Conservation (phyloP, 2,329 filamentous ascomycete genomes). For the Cercospora nicotianae region DNA sequence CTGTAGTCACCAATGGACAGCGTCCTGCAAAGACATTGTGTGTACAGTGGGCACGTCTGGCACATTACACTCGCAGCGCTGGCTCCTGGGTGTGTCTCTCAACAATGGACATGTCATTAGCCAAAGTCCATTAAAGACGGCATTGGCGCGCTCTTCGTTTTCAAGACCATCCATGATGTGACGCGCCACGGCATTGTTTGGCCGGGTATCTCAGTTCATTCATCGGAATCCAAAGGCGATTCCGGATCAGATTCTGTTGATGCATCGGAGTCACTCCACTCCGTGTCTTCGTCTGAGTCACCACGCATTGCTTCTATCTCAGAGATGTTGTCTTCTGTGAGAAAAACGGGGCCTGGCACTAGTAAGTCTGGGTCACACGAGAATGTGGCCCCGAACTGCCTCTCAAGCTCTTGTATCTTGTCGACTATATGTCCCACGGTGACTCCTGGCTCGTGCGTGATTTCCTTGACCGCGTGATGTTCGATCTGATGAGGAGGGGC, state of each 20-base stretch:
- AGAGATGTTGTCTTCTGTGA: background rate
- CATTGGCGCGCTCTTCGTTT: background rate
- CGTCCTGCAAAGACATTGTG: background rate
- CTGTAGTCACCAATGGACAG: background rate
- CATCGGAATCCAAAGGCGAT: background rate
- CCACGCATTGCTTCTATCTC: background rate
- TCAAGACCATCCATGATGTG: background rate
- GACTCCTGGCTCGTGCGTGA: background rate
- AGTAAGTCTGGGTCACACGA: background rate
- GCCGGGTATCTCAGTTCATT: background rate
- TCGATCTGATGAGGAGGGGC: background rate
- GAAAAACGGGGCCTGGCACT: background rate
- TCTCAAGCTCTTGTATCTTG: background rate
- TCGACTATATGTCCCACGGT: background rate
- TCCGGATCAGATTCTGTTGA: background rate
- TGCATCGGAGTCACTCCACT: background rate
- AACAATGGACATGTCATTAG: background rate
- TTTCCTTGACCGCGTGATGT: background rate
- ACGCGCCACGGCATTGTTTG: background rate
- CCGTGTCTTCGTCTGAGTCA: background rate
- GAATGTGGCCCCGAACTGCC: background rate
- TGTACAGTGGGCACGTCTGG: background rate
- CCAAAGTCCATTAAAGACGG: background rate
- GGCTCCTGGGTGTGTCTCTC: background rate
- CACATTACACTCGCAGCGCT: background rate